Conservation (phyloP, 2,329 filamentous ascomycete species). For the Polytolypa hystricis region DNA sequence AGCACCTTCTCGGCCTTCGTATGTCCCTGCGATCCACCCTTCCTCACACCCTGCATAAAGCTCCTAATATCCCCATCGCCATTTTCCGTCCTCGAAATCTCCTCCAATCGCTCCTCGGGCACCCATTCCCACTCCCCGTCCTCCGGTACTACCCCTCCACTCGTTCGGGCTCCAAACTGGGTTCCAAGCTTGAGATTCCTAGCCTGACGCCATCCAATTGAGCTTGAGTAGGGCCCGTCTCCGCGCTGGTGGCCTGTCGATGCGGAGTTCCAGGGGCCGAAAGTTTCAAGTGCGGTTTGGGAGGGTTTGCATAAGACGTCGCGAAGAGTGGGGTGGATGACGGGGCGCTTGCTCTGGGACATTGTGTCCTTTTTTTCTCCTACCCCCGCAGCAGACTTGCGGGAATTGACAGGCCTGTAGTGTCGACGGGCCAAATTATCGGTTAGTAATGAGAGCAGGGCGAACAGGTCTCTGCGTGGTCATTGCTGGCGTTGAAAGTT, state of each 20-base stretch:
- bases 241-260: slow-evolving; percentile 15
- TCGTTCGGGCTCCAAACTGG: slow-evolving; percentile 10
- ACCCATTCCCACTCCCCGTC: slow-evolving; percentile 42
- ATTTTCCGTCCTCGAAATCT: slow-evolving; percentile 17
- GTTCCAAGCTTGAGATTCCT: slow-evolving; percentile 9
- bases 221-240: slow-evolving; percentile 11
- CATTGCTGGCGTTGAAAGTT: too few species aligned
- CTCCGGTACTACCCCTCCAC: slow-evolving; percentile 32
- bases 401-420: too few species aligned
- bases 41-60: slow-evolving; percentile 38
- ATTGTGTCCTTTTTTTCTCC: too few species aligned
- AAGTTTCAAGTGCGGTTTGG: slow-evolving; percentile 14
- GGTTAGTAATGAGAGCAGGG: too few species aligned
- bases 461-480: too few species aligned
- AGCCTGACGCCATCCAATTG: slow-evolving; percentile 13
- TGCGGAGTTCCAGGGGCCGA: slow-evolving; percentile 14
- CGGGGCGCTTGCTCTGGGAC: slow-evolving; percentile 15
- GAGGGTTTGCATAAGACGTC: slow-evolving; percentile 14
- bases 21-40: slow-evolving; percentile 25
- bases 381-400: too few species aligned
- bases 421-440: too few species aligned
- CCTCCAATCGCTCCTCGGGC: slow-evolving; percentile 12
- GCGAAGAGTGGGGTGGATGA: slow-evolving; percentile 14
- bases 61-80: slow-evolving; percentile 33
- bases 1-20: slow-evolving; percentile 11